phyloP scores from a whole-genome alignment of 2,329 filamentous ascomycete species.

The Xylariomycetidae sp. region DNA sequence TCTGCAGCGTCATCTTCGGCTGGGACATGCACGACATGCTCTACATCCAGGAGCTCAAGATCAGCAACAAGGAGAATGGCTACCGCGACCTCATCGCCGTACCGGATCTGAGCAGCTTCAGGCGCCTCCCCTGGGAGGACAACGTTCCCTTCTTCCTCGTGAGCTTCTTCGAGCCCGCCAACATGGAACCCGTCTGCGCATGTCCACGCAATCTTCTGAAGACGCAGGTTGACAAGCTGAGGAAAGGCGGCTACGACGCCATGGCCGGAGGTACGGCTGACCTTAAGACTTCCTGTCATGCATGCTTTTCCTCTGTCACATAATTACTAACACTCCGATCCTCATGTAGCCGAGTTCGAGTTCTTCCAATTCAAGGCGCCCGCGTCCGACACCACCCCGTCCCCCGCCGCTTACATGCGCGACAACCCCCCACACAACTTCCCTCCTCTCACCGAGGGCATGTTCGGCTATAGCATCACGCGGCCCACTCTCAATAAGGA shows the following conservation, averaged over 20 bases:
- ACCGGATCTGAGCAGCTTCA: slow-evolving; percentile 65
- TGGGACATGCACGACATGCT: slow-evolving; percentile 87
- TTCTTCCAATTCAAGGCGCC: slow-evolving; percentile 48
- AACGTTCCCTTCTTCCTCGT: slow-evolving; percentile 72
- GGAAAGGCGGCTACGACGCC: slow-evolving; percentile 59
- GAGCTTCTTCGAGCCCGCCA: slow-evolving; percentile 68
- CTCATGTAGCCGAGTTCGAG: slow-evolving; percentile 66
- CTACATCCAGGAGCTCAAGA: slow-evolving; percentile 69
- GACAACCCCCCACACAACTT: slow-evolving; percentile 60
- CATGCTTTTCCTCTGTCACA: slow-evolving; percentile 1
- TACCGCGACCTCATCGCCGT: slow-evolving; percentile 72
- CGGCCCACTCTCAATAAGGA: slow-evolving; percentile 73
- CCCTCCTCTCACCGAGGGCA: slow-evolving; percentile 69
- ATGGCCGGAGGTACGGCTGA: slow-evolving; percentile 74
- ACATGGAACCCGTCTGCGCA: slow-evolving; percentile 58
- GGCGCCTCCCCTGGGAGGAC: slow-evolving; percentile 76
- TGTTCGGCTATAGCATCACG: slow-evolving; percentile 80
- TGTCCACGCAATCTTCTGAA: slow-evolving; percentile 66
- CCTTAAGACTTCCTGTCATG: no score
- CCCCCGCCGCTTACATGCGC: slow-evolving; percentile 62
- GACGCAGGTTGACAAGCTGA: slow-evolving; percentile 54
- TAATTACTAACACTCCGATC: slow-evolving; percentile 3
- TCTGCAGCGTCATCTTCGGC: slow-evolving; percentile 79
- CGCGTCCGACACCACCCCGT: slow-evolving; percentile 33
- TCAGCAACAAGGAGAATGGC: slow-evolving; percentile 76